Evolutionary conservation across 2,329 filamentous ascomycete genomes (phyloP).

Genomic region (Tolypocladium inflatum): DNA sequence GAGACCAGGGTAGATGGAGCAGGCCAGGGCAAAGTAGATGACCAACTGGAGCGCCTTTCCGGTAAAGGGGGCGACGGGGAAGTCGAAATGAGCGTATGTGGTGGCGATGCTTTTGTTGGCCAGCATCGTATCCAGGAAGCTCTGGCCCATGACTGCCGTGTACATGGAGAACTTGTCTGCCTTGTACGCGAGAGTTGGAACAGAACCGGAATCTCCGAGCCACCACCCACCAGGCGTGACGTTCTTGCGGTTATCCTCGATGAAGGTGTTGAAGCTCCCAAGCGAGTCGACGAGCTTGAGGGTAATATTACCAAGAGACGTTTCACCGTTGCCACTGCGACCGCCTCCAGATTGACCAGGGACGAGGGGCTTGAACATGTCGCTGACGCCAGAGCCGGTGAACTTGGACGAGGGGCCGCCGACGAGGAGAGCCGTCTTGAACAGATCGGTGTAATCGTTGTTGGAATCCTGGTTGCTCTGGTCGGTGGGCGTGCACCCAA

Average conservation of each 20-base stretch:
- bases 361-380: conserved; percentile 33
- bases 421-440: conserved; percentile 5
- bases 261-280: conserved; percentile 57
- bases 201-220: conserved; percentile 51
- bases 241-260: conserved; percentile 53
- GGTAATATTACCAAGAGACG: conserved; percentile 8
- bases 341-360: conserved; percentile 11
- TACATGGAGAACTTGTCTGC: conserved; percentile 50
- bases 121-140: conserved; percentile 54
- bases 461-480: conserved; percentile 28
- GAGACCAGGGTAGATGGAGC: conserved; percentile 73
- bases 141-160: conserved; percentile 50
- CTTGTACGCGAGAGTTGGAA: conserved; percentile 62
- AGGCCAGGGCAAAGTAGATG: conserved; percentile 70
- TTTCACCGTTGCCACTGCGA: background rate
- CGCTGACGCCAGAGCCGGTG: conserved; percentile 14
- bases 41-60: conserved; percentile 74
- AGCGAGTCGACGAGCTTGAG: conserved; percentile 50
- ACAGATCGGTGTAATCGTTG: conserved; percentile 11
- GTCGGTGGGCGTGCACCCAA: conserved; percentile 41
- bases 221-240: conserved; percentile 68
- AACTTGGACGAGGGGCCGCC: conserved; percentile 27
- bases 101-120: conserved; percentile 61
- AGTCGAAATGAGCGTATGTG: conserved; percentile 65
- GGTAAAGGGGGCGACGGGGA: conserved; percentile 57